Conservation (phyloP, 2,329 filamentous ascomycete species). For the Verticillium klebahnii region DNA sequence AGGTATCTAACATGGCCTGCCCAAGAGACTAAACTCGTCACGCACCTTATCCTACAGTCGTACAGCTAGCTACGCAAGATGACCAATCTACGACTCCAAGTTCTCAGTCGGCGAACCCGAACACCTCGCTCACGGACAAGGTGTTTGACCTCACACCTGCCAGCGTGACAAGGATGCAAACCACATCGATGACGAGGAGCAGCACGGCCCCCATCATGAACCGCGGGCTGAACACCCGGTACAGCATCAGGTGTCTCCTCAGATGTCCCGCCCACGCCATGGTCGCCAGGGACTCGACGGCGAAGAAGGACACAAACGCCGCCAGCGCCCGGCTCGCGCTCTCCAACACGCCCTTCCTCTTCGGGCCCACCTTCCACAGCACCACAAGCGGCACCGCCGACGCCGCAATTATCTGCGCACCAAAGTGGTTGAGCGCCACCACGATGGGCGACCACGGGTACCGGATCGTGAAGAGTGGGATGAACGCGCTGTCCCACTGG, state of each 20-base stretch:
- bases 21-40: not conserved
- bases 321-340: slow-evolving; percentile 66
- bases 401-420: slow-evolving; percentile 79
- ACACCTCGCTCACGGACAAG: slow-evolving; percentile 77
- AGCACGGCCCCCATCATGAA: slow-evolving; percentile 78
- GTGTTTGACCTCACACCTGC: slow-evolving; percentile 72
- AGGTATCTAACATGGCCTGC: no score
- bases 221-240: slow-evolving; percentile 84
- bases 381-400: slow-evolving; percentile 74
- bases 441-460: slow-evolving; percentile 89
- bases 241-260: slow-evolving; percentile 91
- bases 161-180: slow-evolving; percentile 67
- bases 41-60: not conserved
- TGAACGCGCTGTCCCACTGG: slow-evolving; percentile 95
- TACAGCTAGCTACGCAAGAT: not conserved
- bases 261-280: slow-evolving; percentile 88
- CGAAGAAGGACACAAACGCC: slow-evolving; percentile 77
- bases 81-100: not conserved
- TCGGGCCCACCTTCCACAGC: slow-evolving; percentile 84
- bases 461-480: slow-evolving; percentile 73
- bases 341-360: slow-evolving; percentile 64
- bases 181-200: slow-evolving; percentile 71
- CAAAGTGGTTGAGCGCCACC: slow-evolving; percentile 82
- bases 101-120: slow-evolving; percentile 65
- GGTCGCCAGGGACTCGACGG: slow-evolving; percentile 76